Conservation (phyloP, 148 eudicot genomes). For the Talinum fruticosum region DNA sequence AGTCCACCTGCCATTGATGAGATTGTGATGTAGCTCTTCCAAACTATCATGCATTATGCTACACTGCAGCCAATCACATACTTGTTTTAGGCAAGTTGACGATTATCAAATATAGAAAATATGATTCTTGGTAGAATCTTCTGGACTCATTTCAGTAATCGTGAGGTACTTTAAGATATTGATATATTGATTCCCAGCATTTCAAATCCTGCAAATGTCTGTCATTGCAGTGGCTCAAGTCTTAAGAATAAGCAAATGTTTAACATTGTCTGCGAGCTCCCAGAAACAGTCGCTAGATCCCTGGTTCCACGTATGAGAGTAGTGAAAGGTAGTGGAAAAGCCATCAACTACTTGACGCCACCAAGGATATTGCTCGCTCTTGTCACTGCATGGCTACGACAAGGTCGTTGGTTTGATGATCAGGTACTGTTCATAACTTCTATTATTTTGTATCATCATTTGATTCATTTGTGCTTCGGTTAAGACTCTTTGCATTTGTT, state of each 20-base stretch:
- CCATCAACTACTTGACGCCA: slow-evolving; percentile 92
- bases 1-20: too few species aligned
- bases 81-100: too few species aligned
- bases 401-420: slow-evolving; percentile 97
- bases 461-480: neutral
- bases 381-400: slow-evolving; percentile 92
- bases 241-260: slow-evolving; percentile 93
- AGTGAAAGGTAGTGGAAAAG: slow-evolving; percentile 93
- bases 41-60: too few species aligned
- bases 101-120: neutral
- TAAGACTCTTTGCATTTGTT: neutral
- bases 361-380: slow-evolving; percentile 96
- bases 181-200: neutral
- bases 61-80: too few species aligned
- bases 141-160: neutral
- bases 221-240: slow-evolving; percentile 77
- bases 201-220: slow-evolving; percentile 5
- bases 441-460: neutral
- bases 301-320: slow-evolving; percentile 96
- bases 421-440: slow-evolving; percentile 45
- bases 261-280: slow-evolving; percentile 95
- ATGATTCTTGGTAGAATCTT: neutral
- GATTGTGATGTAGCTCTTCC: too few species aligned
- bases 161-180: neutral
- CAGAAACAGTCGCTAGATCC: slow-evolving; percentile 95